These are phyloP conservation scores for Vicia faba DNA, from an alignment of 306 rosid species.

Conservation along the genomic window DNA sequence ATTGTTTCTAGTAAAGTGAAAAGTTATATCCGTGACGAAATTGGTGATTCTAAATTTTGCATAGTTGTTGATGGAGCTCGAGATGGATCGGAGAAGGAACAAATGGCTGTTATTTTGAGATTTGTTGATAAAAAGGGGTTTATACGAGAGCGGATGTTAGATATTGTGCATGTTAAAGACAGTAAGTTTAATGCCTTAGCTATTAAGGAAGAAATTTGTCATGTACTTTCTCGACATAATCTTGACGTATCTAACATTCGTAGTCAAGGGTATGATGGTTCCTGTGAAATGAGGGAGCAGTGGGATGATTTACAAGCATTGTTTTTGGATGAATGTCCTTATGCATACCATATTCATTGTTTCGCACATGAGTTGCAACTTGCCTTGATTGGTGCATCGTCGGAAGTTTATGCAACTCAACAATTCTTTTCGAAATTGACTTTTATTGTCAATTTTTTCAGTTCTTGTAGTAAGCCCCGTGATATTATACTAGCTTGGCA, in stretches of 20 bases:
- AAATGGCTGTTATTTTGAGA: background rate
- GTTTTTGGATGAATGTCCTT: constrained; percentile 2
- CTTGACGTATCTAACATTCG: constrained; percentile 1
- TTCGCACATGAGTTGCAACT: constrained; percentile 6
- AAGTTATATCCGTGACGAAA: background rate
- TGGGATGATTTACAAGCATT: background rate
- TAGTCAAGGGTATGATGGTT: background rate
- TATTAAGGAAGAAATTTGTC: background rate
- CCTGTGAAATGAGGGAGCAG: background rate
- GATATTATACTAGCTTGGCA: background rate
- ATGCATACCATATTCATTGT: background rate
- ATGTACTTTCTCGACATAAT: background rate
- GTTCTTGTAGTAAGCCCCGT: background rate
- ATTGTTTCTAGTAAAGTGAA: background rate
- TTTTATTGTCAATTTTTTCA: background rate
- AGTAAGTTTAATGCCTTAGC: background rate
- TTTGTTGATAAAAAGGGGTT: background rate
- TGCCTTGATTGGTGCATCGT: constrained; percentile 2
- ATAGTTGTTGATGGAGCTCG: background rate
- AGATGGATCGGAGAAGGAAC: background rate
- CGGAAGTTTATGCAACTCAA: background rate
- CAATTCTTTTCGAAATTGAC: background rate
- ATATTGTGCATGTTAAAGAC: background rate
- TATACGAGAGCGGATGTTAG: background rate
- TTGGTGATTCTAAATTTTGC: background rate